A percentile compares a stretch with the other conserved stretches of the same genome.
Conservation (phyloP, 2,329 filamentous ascomycete species). For the Penicillium sp. region DNA sequence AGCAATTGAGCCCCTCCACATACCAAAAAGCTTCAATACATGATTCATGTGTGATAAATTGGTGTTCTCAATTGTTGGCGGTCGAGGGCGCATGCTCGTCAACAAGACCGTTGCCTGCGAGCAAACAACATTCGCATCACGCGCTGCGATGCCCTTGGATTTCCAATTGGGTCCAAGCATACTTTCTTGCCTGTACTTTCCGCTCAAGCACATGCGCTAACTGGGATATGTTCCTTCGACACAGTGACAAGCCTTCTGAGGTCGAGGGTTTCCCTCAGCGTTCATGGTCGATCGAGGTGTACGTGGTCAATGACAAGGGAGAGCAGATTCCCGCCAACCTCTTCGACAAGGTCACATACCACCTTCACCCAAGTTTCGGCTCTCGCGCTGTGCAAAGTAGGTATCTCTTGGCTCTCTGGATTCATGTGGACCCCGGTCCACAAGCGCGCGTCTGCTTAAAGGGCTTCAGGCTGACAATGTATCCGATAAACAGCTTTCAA, state of each 20-base stretch:
- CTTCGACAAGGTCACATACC: constrained; percentile 91
- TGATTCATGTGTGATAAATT: no score
- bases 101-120: not conserved
- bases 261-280: constrained; percentile 90
- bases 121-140: not conserved
- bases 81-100: not conserved
- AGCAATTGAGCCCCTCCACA: not conserved
- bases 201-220: not conserved
- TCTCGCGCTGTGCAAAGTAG: constrained; percentile 77
- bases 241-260: constrained; percentile 74
- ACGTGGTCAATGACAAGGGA: constrained; percentile 79
- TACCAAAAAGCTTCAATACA: not conserved
- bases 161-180: not conserved
- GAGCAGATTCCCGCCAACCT: constrained; percentile 78
- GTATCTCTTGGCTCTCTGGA: constrained; percentile 34
- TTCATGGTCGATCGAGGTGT: constrained; percentile 85
- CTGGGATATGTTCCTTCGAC: constrained; percentile 5
- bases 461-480: constrained; percentile 4
- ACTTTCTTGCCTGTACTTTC: not conserved
- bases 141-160: not conserved
- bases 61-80: not conserved
- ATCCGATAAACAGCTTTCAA: constrained; percentile 62
- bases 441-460: not conserved
- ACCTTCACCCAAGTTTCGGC: constrained; percentile 90
- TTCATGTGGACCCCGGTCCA: not conserved